Percentiles rank a stretch among this genome's conserved stretches.
These are phyloP conservation scores for Cutaneotrichosporon mucoides DNA, from an alignment of 1,284 basidiomycete species.

Conservation along the genomic window DNA sequence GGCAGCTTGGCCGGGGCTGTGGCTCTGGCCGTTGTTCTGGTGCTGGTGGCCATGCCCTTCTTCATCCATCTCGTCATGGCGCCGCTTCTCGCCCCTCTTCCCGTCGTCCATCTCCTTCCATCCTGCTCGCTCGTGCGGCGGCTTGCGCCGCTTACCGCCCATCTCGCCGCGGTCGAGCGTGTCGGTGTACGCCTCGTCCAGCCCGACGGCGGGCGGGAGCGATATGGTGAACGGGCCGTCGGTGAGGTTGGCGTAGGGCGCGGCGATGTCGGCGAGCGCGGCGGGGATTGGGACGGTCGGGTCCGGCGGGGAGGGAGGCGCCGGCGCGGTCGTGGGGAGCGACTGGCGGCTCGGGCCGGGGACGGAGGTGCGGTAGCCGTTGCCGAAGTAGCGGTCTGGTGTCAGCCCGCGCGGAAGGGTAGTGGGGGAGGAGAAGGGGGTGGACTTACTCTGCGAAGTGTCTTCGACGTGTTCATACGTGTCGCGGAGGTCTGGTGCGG, in stretches of 20 bases:
- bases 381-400: not conserved
- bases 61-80: no score
- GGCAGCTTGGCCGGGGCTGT: no score
- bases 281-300: conserved; percentile 20
- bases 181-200: conserved; percentile 7
- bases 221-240: conserved; percentile 9
- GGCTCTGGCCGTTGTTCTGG: no score
- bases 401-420: no score
- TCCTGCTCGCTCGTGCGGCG: conserved; percentile 40
- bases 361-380: not conserved
- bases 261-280: conserved; percentile 16
- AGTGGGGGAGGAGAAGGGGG: no score
- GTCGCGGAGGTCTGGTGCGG: conserved; percentile 16
- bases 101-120: conserved; percentile 43
- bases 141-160: conserved; percentile 44
- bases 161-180: conserved; percentile 38
- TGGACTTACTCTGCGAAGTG: not conserved
- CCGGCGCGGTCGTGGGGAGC: conserved; percentile 4
- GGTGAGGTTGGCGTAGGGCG: not conserved
- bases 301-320: conserved; percentile 21
- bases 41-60: no score
- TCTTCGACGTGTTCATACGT: conserved; percentile 6
- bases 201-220: conserved; percentile 2
- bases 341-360: not conserved
- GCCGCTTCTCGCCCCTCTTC: not conserved